Evolutionary conservation across 208 protist species (phyloP).

Genomic region (Zelonia costaricensis): DNA sequence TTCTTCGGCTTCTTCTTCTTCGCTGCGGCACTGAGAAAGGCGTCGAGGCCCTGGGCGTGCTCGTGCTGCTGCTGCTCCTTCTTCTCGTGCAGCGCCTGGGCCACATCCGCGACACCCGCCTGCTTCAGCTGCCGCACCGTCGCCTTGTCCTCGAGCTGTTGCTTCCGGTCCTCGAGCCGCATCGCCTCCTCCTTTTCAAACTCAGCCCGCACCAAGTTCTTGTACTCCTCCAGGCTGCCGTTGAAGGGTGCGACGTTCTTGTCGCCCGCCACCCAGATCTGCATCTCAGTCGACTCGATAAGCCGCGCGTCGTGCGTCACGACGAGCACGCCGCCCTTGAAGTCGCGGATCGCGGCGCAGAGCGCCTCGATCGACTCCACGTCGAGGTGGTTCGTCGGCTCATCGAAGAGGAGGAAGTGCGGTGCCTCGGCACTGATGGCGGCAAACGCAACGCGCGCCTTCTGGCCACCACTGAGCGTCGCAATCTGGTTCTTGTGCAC

Average conservation of each 20-base stretch:
- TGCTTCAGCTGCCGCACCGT: conserved; percentile 54
- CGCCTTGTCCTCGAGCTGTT: conserved; percentile 48
- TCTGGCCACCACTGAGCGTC: conserved; percentile 95
- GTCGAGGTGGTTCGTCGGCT: conserved; percentile 95
- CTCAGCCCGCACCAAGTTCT: conserved; percentile 64
- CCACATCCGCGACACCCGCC: conserved; percentile 40
- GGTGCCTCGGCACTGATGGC: conserved; percentile 89
- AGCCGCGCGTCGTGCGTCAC: conserved; percentile 91
- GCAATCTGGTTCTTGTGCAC: conserved; percentile 90
- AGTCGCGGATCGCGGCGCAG: conserved; percentile 76
- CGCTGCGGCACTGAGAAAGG: conserved; percentile 35
- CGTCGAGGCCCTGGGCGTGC: conserved; percentile 30
- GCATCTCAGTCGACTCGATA: conserved; percentile 88
- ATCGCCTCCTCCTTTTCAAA: conserved; percentile 73
- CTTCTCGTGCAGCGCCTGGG: conserved; percentile 45
- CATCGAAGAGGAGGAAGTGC: conserved; percentile 95
- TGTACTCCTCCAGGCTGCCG: conserved; percentile 86
- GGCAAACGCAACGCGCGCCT: conserved; percentile 93
- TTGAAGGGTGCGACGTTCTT: conserved; percentile 82
- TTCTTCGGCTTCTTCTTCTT: conserved; percentile 68
- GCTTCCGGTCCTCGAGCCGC: conserved; percentile 45
- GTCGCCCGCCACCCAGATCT: conserved; percentile 88
- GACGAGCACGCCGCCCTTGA: conserved; percentile 90
- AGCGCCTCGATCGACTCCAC: conserved; percentile 92
- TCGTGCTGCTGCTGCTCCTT: conserved; percentile 36